Evolutionary conservation across 2,329 filamentous ascomycete genomes (phyloP), one percentile per base, ranked within the genome.

Genomic region (Fusarium sp.): DNA sequence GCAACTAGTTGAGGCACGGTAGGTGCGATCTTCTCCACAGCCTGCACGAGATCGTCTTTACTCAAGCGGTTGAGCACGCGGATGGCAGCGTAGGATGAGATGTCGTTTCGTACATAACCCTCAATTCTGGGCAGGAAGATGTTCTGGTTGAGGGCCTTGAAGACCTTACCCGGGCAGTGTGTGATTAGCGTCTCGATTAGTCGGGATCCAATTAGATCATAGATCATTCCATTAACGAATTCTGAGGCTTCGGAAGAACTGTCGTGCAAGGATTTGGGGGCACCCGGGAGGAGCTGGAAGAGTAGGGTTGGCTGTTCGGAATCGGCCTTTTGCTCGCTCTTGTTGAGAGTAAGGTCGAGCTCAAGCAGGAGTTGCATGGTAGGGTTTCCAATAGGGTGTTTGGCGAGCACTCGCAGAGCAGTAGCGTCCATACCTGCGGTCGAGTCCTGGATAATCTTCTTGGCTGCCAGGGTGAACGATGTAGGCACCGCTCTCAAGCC

Each of bases 341-440:
- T 87, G 69, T 91, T 91, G 62, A 92, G 84, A 0, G 89, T 86
- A 47, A 98, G 87, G 75, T 99, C 96, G 16, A 99, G 84, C 75
- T 94, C 92, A 5, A 99, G 83, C 31, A 99, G 83, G 2, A 98
- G 86, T 77, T 98, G 96, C n/a, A 99, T 84, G 1, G 94, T 92
- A 0, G 96, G 96, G 74, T 97, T 97, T 47, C 94, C 96, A 1
- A 95, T 92, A 6, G 92, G 93, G 75, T 98, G 95, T 20, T 90
- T 94, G 2, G 95, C 93, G 58, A 99, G 83, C 4, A 96, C 89
- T 30, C 93, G 89, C 30, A 98, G 85, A 73, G 93, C 92, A 5
- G 91, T 92, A 3, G 91, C 86, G 76, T 96, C 93, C 72, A 97
- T 85, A 1, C 87, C 88, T 1, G 89, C 85, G 11, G 93, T 89